A percentile compares a stretch with the other conserved stretches of the same genome.
These are phyloP conservation scores for Tylopilus plumbeoviolaceoides DNA, from an alignment of 768 basidiomycete genomes.

Conservation along the genomic window DNA sequence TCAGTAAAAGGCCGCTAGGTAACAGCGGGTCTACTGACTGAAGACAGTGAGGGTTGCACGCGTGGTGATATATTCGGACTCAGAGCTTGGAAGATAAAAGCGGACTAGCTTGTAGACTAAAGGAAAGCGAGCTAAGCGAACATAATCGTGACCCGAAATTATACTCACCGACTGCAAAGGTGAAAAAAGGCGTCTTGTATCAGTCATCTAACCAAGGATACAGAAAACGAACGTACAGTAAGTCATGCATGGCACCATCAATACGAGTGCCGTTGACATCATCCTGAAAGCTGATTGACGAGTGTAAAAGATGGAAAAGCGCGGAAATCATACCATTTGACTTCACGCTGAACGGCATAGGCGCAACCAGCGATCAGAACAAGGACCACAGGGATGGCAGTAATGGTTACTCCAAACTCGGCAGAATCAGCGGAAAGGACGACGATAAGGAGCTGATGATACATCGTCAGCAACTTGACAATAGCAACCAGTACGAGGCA, in stretches of 20 bases:
- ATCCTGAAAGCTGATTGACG: conserved; percentile 36
- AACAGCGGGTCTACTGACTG: conserved; percentile 45
- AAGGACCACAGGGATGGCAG: conserved; percentile 79
- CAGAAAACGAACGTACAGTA: conserved; percentile 56
- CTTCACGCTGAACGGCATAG: conserved; percentile 72
- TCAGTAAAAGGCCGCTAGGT: background rate
- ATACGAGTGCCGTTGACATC: conserved; percentile 63
- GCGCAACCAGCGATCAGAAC: conserved; percentile 61
- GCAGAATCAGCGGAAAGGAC: conserved; percentile 60
- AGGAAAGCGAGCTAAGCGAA: background rate
- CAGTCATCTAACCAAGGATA: background rate
- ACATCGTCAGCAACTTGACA: background rate
- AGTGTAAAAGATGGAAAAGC: background rate
- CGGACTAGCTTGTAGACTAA: conserved; percentile 83
- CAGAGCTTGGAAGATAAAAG: conserved; percentile 64
- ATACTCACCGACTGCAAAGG: conserved; percentile 27
- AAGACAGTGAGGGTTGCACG: conserved; percentile 77
- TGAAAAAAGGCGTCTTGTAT: background rate
- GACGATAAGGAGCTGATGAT: conserved; percentile 70
- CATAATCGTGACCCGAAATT: background rate
- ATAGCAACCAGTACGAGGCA: background rate
- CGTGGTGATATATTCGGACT: conserved; percentile 59
- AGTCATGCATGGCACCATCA: conserved; percentile 74
- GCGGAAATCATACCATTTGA: conserved; percentile 56
- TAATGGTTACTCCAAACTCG: conserved; percentile 79